Evolutionary conservation across 208 protist genomes (phyloP), one percentile per base, ranked within the genome.

Genomic region (Trypanosoma theileri): DNA sequence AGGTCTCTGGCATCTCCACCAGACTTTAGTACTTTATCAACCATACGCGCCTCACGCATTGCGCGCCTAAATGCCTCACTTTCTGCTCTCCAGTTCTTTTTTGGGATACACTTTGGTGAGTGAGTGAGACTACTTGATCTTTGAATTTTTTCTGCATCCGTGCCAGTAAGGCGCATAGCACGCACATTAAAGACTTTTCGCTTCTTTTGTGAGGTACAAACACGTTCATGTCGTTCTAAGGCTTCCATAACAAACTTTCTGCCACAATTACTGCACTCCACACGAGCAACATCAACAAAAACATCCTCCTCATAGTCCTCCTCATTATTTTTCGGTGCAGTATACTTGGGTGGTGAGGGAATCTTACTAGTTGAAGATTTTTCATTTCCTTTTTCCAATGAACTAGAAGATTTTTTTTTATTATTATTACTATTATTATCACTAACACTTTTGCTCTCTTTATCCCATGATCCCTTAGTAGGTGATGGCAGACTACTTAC

Each of bases 51-150:
- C 51, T 90, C 84, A 13, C 83, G 79, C 80, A 97, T 67, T 10
- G 90, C 82, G 0, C 71, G 76, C 0, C 90, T 82, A 45, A 97
- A 96, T 3, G 86, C 82, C 35, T 88, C 75, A 67, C 89, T 95
- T 71, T 94, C 87, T 12, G 88, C 79, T 52, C 81, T 73, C 87
- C 90, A 97, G 67, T 97, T 79, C 52, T 86, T 86, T 75, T 86
- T 90, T 53, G 66, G 69, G 6, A 54, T 50, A 3, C 55, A n/a
- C 0, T 69, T 21, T 21, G 46, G 53, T 21, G 58, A n/a, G 4
- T 1, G 46, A 8, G 13, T 31, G 28, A 48, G 17, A 51, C 51
- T 41, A 21, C 31, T 66, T 11, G 31, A 40, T 59, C 52, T 70
- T 17, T 42, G 26, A 12, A 63, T 21, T 24, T 19, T n/a, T 16